phyloP scores from a whole-genome alignment of 495 filamentous ascomycete genomes.

The Penicillium cosmopolitanum region DNA sequence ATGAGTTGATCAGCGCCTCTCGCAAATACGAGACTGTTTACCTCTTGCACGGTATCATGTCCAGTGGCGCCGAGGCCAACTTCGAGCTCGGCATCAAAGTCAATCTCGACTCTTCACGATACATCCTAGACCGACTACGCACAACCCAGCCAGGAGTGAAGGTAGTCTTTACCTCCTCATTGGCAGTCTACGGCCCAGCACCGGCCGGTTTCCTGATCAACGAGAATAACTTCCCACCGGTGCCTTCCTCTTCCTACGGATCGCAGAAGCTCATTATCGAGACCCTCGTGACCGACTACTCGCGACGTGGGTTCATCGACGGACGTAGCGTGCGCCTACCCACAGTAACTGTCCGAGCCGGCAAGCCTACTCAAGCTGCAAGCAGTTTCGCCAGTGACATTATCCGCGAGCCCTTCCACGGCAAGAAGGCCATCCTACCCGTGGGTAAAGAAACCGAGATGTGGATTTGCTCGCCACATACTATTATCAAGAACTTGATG shows the following conservation, averaged over 20 bases:
- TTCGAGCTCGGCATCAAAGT: conserved; percentile 73
- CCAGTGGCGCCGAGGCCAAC: conserved; percentile 72
- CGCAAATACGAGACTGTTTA: conserved; percentile 65
- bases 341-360: conserved; percentile 74
- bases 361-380: conserved; percentile 74
- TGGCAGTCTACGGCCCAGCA: conserved; percentile 65
- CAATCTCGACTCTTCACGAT: conserved; percentile 73
- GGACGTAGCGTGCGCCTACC: conserved; percentile 71
- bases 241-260: conserved; percentile 74
- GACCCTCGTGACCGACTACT: conserved; percentile 74
- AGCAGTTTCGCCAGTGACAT: conserved; percentile 76
- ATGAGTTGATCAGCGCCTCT: conserved; percentile 48
- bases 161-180: conserved; percentile 61
- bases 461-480: conserved; percentile 71
- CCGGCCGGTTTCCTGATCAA: conserved; percentile 49
- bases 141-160: conserved; percentile 60
- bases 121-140: conserved; percentile 65
- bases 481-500: conserved; percentile 71
- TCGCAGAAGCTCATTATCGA: conserved; percentile 80
- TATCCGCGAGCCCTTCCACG: conserved; percentile 66
- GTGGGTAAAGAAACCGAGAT: conserved; percentile 54
- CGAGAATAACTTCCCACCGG: conserved; percentile 62
- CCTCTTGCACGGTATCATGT: conserved; percentile 88
- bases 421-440: conserved; percentile 67
- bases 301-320: conserved; percentile 69